A percentile compares a stretch with the other conserved stretches of the same genome.
Conservation (phyloP, 2,329 filamentous ascomycete genomes). For the Aspergillus chevalieri region DNA sequence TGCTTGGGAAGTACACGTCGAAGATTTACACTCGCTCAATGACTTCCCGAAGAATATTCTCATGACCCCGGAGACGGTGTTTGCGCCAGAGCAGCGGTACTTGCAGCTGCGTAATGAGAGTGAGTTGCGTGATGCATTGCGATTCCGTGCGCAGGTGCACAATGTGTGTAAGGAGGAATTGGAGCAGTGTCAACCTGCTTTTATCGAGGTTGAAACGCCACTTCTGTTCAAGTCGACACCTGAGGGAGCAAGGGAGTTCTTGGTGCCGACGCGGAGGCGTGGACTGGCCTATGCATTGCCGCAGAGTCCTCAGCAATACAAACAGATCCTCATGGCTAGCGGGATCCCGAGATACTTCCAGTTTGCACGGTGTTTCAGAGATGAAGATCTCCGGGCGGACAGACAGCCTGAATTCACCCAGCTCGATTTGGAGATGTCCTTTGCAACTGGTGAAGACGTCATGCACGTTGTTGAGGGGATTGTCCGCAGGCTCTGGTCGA, state of each 20-base stretch:
- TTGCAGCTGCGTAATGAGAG: conserved; percentile 74
- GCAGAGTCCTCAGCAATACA: conserved; percentile 97
- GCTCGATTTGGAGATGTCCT: conserved; percentile 92
- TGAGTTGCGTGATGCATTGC: conserved; percentile 60
- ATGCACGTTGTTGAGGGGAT: conserved; percentile 53
- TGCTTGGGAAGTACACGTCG: conserved; percentile 55
- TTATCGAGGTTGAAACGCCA: conserved; percentile 82
- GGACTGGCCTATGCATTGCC: conserved; percentile 84
- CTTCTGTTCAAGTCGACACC: conserved; percentile 95
- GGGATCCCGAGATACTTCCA: conserved; percentile 81
- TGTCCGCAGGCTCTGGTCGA: conserved; percentile 50
- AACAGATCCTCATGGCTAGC: conserved; percentile 93
- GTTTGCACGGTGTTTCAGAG: conserved; percentile 88
- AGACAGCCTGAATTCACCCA: conserved; percentile 96
- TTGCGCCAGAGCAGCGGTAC: conserved; percentile 69
- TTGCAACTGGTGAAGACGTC: conserved; percentile 65
- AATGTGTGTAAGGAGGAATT: conserved; percentile 52
- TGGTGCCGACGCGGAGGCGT: conserved; percentile 75
- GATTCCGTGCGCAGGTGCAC: conserved; percentile 60
- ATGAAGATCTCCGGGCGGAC: conserved; percentile 88
- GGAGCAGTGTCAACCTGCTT: conserved; percentile 47
- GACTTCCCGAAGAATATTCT: conserved; percentile 69
- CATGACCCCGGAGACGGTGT: conserved; percentile 66
- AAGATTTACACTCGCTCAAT: conserved; percentile 63
- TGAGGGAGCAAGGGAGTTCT: conserved; percentile 88